These are phyloP conservation scores for Backusella tuberculispora DNA, from an alignment of 192 early-diverging fungal genomes.

Conservation along the genomic window DNA sequence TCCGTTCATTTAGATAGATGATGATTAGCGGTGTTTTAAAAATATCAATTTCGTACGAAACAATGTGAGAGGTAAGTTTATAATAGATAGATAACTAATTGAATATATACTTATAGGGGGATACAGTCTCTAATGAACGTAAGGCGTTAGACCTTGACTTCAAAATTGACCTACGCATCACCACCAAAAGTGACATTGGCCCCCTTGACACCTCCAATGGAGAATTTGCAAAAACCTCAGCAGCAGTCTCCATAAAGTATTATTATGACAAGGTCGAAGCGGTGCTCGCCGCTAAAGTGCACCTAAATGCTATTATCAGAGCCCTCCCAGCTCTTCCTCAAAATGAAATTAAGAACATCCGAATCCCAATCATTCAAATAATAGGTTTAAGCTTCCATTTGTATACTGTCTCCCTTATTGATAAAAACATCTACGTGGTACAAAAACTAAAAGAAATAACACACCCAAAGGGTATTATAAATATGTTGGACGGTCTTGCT, in stretches of 20 bases:
- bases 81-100: too few species aligned
- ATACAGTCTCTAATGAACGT: too few species aligned
- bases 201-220: too few species aligned
- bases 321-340: not conserved
- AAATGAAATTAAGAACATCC: not conserved
- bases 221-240: too few species aligned
- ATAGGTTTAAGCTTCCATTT: not conserved
- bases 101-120: too few species aligned
- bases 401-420: not conserved
- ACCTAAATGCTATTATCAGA: not conserved
- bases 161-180: too few species aligned
- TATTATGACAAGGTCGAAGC: not conserved
- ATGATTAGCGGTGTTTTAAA: too few species aligned
- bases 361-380: not conserved
- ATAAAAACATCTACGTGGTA: not conserved
- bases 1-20: too few species aligned
- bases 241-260: not conserved
- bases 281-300: not conserved
- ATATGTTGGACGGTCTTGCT: not conserved
- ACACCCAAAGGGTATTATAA: not conserved
- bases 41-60: too few species aligned
- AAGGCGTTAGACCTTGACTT: too few species aligned
- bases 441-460: not conserved
- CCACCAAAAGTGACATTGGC: too few species aligned
- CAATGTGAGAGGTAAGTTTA: too few species aligned